Conservation (phyloP, 2,329 filamentous ascomycete genomes). For the Ophiocordyceps robertsii region DNA sequence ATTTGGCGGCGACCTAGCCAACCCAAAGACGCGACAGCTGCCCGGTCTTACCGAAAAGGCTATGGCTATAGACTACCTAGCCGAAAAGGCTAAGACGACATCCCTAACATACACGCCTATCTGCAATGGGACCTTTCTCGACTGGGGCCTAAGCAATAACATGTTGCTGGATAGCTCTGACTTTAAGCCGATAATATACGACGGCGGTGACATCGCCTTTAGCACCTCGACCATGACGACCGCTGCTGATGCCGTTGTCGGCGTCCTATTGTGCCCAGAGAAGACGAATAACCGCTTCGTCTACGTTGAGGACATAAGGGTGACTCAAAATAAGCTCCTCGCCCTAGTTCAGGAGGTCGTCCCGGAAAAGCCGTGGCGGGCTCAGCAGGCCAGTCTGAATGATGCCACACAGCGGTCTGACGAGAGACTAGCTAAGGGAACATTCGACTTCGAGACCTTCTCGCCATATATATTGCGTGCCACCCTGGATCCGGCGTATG, state of each 20-base stretch:
- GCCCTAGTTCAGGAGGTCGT: conserved; percentile 33
- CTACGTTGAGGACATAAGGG: conserved; percentile 27
- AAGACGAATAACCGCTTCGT: conserved; percentile 40
- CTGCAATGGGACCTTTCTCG: conserved; percentile 42
- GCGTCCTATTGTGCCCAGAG: conserved; percentile 31
- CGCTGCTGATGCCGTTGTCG: conserved; percentile 33
- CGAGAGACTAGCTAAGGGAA: conserved; percentile 16
- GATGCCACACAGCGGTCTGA: conserved; percentile 13
- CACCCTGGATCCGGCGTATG: conserved; percentile 18
- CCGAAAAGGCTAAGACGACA: conserved; percentile 23
- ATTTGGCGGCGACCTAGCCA: conserved; percentile 26
- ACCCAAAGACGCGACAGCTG: conserved; percentile 23
- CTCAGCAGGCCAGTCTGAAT: conserved; percentile 20
- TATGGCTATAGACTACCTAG: conserved; percentile 23
- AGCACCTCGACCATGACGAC: conserved; percentile 31
- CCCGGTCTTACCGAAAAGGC: conserved; percentile 40
- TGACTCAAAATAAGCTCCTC: conserved; percentile 31
- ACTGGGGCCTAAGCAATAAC: conserved; percentile 32
- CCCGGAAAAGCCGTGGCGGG: conserved; percentile 30
- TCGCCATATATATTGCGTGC: conserved; percentile 16
- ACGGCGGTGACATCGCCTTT: conserved; percentile 35
- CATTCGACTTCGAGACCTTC: conserved; percentile 16
- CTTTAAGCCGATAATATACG: conserved; percentile 27
- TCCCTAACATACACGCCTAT: conserved; percentile 41
- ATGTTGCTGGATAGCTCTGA: conserved; percentile 30